A percentile compares a stretch with the other conserved stretches of the same genome.
These are phyloP conservation scores for Beta macrorhiza DNA, from an alignment of 179 eudicot genomes.

Conservation along the genomic window DNA sequence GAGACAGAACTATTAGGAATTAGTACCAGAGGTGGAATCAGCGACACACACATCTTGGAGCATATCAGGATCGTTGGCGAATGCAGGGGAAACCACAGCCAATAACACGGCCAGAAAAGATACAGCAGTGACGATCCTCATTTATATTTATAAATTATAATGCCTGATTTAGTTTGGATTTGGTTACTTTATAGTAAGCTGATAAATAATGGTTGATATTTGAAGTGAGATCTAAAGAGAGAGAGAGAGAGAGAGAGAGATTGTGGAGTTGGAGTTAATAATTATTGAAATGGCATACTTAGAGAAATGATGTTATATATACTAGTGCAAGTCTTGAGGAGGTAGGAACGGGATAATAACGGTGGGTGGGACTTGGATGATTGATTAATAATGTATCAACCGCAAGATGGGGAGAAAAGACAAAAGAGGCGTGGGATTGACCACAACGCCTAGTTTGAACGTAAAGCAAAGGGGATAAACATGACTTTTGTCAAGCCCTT, in stretches of 20 bases:
- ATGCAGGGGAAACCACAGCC: slow-evolving; percentile 4
- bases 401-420: neutral
- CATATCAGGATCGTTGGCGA: slow-evolving; percentile 47
- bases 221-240: neutral
- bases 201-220: neutral
- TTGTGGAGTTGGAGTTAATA: neutral
- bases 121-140: neutral
- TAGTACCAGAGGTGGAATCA: slow-evolving; percentile 41
- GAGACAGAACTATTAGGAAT: neutral
- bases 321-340: neutral
- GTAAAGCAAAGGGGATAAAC: neutral
- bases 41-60: slow-evolving; percentile 71
- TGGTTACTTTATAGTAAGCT: neutral
- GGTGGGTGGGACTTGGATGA: neutral
- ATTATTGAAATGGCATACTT: neutral
- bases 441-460: neutral
- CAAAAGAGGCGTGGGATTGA: neutral
- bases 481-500: neutral
- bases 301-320: neutral
- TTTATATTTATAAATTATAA: no score
- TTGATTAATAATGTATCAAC: slow-evolving; percentile 27
- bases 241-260: neutral
- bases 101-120: slow-evolving; percentile 19
- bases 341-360: neutral
- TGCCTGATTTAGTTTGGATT: neutral